Base-by-base conservation (phyloP, 495 filamentous ascomycete species). In the Neurospora sublineolata region DNA sequence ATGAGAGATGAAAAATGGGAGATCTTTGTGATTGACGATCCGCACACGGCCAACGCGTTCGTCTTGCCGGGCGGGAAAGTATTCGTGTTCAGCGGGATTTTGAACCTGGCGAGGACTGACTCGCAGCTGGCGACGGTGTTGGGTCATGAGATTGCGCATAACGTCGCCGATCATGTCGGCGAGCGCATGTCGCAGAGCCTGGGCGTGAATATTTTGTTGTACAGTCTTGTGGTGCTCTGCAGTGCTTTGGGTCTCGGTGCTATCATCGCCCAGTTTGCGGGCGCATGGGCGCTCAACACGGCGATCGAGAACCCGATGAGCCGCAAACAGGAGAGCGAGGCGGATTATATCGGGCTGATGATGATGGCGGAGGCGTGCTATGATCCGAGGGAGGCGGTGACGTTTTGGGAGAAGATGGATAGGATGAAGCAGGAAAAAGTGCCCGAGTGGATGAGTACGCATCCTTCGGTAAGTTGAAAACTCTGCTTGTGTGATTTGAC, bases 121-220 rank as follows among this genome's bases (percentile, higher is more conserved):
- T 87, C 92, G 74, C 92, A 91, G 1, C 81, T 97, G 20, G 94
- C 94, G 16, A 88, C 93, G 3, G 91, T 97, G 33, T 82, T 97
- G 9, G 93, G 92, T 7, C 94, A 98, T 78, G 94, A 97, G 82
- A 97, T 98, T 72, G 92, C 93, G n/a, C 94, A 98, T 77, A 92
- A 92, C 42, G 82, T 97, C 1, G 94, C 94, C 2, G 89, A 89
- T 42, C 94, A 98, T 75, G 81, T 87, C 0, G 92, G 86, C 2
- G 94, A 98, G 81, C 83, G 89, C 11, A 86, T 96, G 86, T 91
- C 87, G 70, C 84, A 87, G 69, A 82, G 82, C 20, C 80, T 90
- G n/a, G 77, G 90, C 30, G 79, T 88, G 8, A 78, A 88, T 5
- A 84, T 86, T 1, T 72, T 89, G 14, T 79, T 88, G 2, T 83